These are phyloP conservation scores for Wickerhamomyces sp. DNA, from an alignment of 1,139 yeast genomes.

Conservation along the genomic window DNA sequence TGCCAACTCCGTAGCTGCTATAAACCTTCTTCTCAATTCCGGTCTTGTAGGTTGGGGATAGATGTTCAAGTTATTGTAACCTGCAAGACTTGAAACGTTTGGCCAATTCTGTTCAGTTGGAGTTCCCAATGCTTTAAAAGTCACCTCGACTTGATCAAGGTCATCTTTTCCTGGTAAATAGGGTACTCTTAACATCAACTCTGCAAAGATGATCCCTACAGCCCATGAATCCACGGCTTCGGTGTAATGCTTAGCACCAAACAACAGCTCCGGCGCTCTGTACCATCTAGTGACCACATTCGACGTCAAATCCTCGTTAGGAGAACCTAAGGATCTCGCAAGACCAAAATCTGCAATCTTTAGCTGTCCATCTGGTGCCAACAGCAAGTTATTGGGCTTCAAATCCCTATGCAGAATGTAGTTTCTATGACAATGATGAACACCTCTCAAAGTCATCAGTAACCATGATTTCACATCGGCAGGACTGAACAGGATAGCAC, in stretches of 20 bases:
- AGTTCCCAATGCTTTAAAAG: slow-evolving; percentile 92
- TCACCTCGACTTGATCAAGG: slow-evolving; percentile 81
- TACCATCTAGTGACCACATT: slow-evolving; percentile 98
- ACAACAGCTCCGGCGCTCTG: slow-evolving; percentile 86
- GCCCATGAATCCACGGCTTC: slow-evolving; percentile 93
- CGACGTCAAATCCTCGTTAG: slow-evolving; percentile 73
- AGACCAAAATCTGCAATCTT: slow-evolving; percentile 97
- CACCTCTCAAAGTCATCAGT: slow-evolving; percentile 87
- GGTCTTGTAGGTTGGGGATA: slow-evolving; percentile 83
- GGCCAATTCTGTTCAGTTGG: slow-evolving; percentile 95
- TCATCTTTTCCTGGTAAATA: slow-evolving; percentile 92
- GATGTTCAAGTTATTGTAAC: slow-evolving; percentile 62
- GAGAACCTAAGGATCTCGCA: slow-evolving; percentile 77
- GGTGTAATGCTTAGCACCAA: slow-evolving; percentile 87
- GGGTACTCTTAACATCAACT: slow-evolving; percentile 89
- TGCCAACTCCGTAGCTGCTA: slow-evolving; percentile 89
- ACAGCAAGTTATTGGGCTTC: slow-evolving; percentile 74
- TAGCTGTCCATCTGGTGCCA: slow-evolving; percentile 81
- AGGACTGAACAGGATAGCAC: slow-evolving; percentile 67
- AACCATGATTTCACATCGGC: slow-evolving; percentile 93
- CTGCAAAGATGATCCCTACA: slow-evolving; percentile 93
- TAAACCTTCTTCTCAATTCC: slow-evolving; percentile 77
- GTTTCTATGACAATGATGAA: slow-evolving; percentile 92
- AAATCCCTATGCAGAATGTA: slow-evolving; percentile 86
- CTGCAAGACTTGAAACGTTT: slow-evolving; percentile 73